Evolutionary conservation across 2,329 filamentous ascomycete species (phyloP), one percentile per base, ranked within the genome.

Genomic region (Alternaria arbusti): DNA sequence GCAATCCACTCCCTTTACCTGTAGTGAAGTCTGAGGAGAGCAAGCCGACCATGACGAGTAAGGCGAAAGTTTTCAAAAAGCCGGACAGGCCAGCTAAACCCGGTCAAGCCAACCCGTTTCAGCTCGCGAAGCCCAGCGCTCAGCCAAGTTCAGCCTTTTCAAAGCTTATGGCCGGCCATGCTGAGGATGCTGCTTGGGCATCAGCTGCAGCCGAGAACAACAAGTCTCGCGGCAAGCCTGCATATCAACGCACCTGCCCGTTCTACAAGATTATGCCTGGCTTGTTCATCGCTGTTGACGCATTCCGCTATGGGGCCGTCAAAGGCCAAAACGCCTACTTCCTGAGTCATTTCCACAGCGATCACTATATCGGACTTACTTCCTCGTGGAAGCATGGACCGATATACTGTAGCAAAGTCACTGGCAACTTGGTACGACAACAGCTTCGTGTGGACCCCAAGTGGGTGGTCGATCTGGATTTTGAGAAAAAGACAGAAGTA

Each of bases 251-350:
- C 52, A 97, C 93, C 0, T 99, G 96, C 75, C 96, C 96, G 0
- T 99, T 99, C 74, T 99, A 99, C 84, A 99, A 99, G 80, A 97
- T 98, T 67, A 90, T 99, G 82, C 94, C 95, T 0, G 94, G 93
- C 0, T 91, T 97, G 73, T 93, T 87, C 67, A 96, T 98, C 57
- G 96, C 93, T 61, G 96, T 99, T 1, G 96, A 99, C 79, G 96
- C 96, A 0, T 97, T 99, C 75, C 89, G 95, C 20, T 99, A 98
- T 74, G 96, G 96, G 3, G 93, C 94, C 5, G 93, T 99, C 0
- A 87, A 96, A 75, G 94, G 93, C 1, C 97, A 94, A 78, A 91
- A 92, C 57, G 96, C 95, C 2, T 99, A 99, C 77, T 99, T 99
- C 70, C 86, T 99, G 11, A 97, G 94, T 72, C 96, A 99, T 77